phyloP scores from a whole-genome alignment of 345 rosid genomes.

The Trapa incisa region DNA sequence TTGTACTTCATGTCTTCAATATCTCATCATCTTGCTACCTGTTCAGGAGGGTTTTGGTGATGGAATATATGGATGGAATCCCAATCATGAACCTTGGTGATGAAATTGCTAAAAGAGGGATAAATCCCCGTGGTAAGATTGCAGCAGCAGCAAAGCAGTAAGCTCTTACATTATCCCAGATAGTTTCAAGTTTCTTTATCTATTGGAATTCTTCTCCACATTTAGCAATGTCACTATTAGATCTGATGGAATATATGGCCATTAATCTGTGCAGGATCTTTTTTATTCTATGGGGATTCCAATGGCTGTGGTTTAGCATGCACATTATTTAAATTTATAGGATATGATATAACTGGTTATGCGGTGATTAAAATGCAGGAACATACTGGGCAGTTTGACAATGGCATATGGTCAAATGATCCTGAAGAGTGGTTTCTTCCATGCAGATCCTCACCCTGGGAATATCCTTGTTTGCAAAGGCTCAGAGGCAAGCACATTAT shows the following conservation, averaged over 20 bases:
- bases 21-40: neutral
- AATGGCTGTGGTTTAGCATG: neutral
- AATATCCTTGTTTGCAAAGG: slow-evolving; percentile 83
- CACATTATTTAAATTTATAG: neutral
- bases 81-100: slow-evolving; percentile 84
- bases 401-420: slow-evolving; percentile 93
- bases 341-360: neutral
- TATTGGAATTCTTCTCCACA: too few relatives aligned
- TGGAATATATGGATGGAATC: slow-evolving; percentile 87
- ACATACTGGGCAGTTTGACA: slow-evolving; percentile 70
- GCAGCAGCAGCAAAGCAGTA: slow-evolving; percentile 91
- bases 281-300: neutral
- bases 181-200: too few relatives aligned
- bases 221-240: too few relatives aligned
- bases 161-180: slow-evolving; percentile 28
- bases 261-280: too few relatives aligned
- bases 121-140: slow-evolving; percentile 66
- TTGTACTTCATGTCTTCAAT: neutral
- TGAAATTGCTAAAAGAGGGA: slow-evolving; percentile 88
- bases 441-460: slow-evolving; percentile 97
- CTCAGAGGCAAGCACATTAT: slow-evolving; percentile 52
- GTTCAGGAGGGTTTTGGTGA: slow-evolving; percentile 63
- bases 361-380: slow-evolving; percentile 29
- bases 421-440: slow-evolving; percentile 91
- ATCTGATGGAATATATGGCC: too few relatives aligned